Evolutionary conservation across 169 alveolate genomes (phyloP).

Genomic region (Babesia divergens): DNA sequence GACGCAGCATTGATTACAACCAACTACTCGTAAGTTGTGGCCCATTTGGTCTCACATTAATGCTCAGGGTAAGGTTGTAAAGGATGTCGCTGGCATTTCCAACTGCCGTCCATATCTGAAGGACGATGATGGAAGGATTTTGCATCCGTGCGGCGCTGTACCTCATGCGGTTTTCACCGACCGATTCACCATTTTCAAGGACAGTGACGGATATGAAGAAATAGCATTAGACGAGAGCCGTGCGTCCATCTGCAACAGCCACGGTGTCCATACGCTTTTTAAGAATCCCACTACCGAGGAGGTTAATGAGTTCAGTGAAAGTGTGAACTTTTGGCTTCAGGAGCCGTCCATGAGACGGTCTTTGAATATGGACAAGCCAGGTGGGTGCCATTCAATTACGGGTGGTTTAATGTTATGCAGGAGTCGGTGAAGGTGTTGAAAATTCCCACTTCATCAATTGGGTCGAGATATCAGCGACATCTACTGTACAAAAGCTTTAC

Average conservation of each 20-base stretch:
- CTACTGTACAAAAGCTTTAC: slow-evolving; percentile 68
- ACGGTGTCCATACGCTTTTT: slow-evolving; percentile 62
- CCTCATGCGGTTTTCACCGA: slow-evolving; percentile 74
- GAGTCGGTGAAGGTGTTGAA: slow-evolving; percentile 72
- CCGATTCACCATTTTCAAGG: slow-evolving; percentile 58
- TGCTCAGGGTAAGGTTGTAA: slow-evolving; percentile 53
- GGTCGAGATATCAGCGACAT: slow-evolving; percentile 71
- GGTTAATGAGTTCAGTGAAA: slow-evolving; percentile 1
- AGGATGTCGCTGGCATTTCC: slow-evolving; percentile 25
- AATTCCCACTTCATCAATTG: slow-evolving; percentile 79
- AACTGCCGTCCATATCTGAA: slow-evolving; percentile 62
- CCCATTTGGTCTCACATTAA: neutral
- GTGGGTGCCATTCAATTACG: neutral
- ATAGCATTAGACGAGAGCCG: slow-evolving; percentile 72
- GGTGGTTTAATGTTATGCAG: slow-evolving; percentile 19
- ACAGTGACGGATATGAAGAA: slow-evolving; percentile 19
- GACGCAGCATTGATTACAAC: slow-evolving; percentile 65
- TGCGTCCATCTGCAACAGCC: slow-evolving; percentile 65
- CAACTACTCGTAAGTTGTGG: slow-evolving; percentile 62
- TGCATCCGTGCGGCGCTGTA: slow-evolving; percentile 75
- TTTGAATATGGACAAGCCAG: slow-evolving; percentile 60
- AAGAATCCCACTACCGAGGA: slow-evolving; percentile 60
- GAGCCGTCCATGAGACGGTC: neutral
- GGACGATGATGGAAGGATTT: slow-evolving; percentile 64
- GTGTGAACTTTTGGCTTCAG: slow-evolving; percentile 61